Evolutionary conservation across 306 rosid species (phyloP), one percentile per base, ranked within the genome.

Genomic region (Quercus mongolica): DNA sequence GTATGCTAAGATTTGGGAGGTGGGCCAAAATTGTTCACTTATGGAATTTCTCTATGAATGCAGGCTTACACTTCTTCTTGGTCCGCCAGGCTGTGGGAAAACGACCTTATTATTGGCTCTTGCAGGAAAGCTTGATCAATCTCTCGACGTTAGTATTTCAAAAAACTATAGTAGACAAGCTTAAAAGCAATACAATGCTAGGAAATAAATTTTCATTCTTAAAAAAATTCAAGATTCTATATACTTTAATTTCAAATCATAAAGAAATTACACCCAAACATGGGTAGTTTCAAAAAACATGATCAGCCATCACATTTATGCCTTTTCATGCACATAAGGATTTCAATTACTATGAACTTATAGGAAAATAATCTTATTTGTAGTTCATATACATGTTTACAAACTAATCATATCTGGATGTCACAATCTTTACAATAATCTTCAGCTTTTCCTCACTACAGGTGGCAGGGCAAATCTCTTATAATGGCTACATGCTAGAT

Each of bases 31-130:
- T 78, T 55, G 23, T 74, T 74, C 71, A 85, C 71, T 73, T 41
- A 62, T 69, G 17, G 74, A 78, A 76, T n/a, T 64, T 81, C 86
- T 49, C 80, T 87, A 12, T 76, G 80, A 56, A n/a, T 85, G 86
- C 89, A 88, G 91, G 87, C 91, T 88, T 76, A 85, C 91, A 44
- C 89, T 88, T 81, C 87, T 88, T 63, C 91, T 88, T 9, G 91
- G 91, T 76, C 89, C 91, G 28, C 91, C 91, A 15, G 87, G 91
- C 77, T 81, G 85, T 70, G 89, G 91, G 72, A 88, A 85, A 81
- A 88, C 89, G 1, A 88, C 91, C 77, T 76, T 88, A 41, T 83
- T 88, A 70, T 35, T 69, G 83, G 91, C 91, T 55, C 78, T 88
- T 25, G 89, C 91, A 30, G 91, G 89, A 81, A 88, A 88, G 62